Evolutionary conservation across 345 rosid genomes (phyloP), one percentile per base, ranked within the genome.

Genomic region (Brassica cretica): DNA sequence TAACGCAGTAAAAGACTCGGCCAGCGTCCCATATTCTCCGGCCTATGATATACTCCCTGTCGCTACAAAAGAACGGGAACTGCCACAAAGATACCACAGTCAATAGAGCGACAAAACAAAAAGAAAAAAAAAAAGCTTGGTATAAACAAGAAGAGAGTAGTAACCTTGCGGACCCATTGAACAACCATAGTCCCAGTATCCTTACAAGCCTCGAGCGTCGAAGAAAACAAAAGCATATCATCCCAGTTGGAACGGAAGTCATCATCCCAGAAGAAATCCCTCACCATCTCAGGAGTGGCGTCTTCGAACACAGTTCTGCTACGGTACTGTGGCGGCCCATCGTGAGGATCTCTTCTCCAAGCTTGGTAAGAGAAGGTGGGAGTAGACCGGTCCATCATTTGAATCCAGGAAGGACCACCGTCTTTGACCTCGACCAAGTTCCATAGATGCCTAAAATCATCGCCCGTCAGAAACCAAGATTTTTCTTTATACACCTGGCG

Each of bases 41-140:
- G 66, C 98, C 94, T 19, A 95, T 89, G n/a, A 95, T 76, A 66
- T 95, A 95, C 72, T 95, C 99, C 73, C 99, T 83, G 81, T 95
- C 93, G 24, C 98, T 95, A 75, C 99, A 95, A 70, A 95, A 95
- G 90, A 95, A 89, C n/a, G 99, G 99, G 81, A 95, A 95, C 99
- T 94, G 93, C 56, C 2, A 51, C 8, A 46, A 49, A 46, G 18
- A 51, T 51, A n/a, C 56, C 56, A 51, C 56, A 51, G 2, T n/a
- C 16, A 5, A 51, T 10, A 2, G 7, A n/a, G 18, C 5, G 55
- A 46, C n/a, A 46, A 14, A 46, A 49, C 7, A n/a, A n/a, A n/a
- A n/a, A n/a, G n/a, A 51, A n/a, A 41, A 39, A 10, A 10, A 9
- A 41, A 37, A 44, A 46, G 49, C 18, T 60, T 1, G 6, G 33